Percentiles rank a stretch among this genome's conserved stretches.
Conservation (phyloP, 306 rosid genomes). For the Ormosia emarginata region DNA sequence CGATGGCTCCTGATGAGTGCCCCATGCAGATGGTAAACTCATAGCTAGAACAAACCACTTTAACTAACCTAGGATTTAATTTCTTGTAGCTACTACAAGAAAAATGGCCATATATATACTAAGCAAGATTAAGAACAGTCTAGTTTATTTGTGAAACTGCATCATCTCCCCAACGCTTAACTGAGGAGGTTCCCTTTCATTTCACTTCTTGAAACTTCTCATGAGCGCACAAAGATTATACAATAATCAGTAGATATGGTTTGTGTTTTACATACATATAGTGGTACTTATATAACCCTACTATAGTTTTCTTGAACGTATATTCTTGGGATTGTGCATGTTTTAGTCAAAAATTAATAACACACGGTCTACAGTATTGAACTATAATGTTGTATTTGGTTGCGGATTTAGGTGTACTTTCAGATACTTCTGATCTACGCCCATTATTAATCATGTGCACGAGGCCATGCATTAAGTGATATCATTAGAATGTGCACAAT, state of each 20-base stretch:
- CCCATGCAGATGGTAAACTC: neutral
- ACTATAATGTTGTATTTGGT: slow-evolving; percentile 7
- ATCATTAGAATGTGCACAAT: slow-evolving; percentile 28
- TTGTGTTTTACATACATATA: neutral
- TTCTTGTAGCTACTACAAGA: neutral
- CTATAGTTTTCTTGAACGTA: neutral
- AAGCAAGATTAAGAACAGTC: neutral
- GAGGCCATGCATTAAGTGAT: slow-evolving; percentile 38
- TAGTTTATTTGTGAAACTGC: neutral
- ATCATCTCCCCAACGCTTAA: neutral
- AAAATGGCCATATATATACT: neutral
- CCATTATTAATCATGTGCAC: slow-evolving; percentile 40
- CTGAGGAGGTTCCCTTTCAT: neutral
- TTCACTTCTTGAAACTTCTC: neutral
- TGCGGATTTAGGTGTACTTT: slow-evolving; percentile 19
- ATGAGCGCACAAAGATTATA: neutral
- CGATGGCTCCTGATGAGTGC: neutral
- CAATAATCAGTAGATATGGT: neutral
- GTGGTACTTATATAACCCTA: slow-evolving; percentile 1
- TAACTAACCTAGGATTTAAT: neutral
- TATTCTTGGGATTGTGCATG: neutral
- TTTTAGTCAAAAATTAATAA: slow-evolving; percentile 4
- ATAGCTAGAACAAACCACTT: neutral
- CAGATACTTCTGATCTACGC: slow-evolving; percentile 16
- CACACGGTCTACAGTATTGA: neutral